These are phyloP conservation scores for Hypholoma fasciculare DNA, from an alignment of 768 basidiomycete genomes.

Conservation along the genomic window DNA sequence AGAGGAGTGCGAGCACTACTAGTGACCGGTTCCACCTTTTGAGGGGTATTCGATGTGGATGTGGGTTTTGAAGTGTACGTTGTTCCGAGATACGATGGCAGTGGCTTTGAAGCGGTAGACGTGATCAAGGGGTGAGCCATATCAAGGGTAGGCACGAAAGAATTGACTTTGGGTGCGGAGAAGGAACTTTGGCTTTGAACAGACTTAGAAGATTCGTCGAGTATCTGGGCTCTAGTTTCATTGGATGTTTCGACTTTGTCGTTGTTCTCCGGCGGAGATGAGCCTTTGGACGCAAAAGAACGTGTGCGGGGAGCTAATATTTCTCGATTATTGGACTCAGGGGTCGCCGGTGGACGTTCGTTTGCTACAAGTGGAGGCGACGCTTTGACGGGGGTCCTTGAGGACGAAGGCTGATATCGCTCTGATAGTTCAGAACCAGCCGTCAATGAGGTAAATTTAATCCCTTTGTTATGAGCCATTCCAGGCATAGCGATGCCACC, in stretches of 20 bases:
- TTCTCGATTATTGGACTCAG: constrained; percentile 1
- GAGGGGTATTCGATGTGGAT: background rate
- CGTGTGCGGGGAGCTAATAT: constrained; percentile 6
- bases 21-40: background rate
- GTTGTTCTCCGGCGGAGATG: background rate
- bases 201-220: background rate
- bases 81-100: constrained; percentile 17
- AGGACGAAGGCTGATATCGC: constrained; percentile 21
- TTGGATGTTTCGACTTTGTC: background rate
- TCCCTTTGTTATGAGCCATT: constrained; percentile 38
- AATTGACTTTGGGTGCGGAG: background rate
- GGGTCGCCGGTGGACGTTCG: background rate
- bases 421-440: constrained; percentile 23
- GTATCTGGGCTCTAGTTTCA: background rate
- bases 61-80: constrained; percentile 2
- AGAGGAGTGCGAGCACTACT: constrained; percentile 16
- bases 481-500: constrained; percentile 79
- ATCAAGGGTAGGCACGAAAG: constrained; percentile 8
- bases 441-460: constrained; percentile 4
- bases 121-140: constrained; percentile 3
- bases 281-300: constrained; percentile 9
- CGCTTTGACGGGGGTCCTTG: background rate
- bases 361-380: constrained; percentile 1
- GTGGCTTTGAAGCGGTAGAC: constrained; percentile 6
- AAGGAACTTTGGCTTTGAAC: background rate